Evolutionary conservation across 2,329 filamentous ascomycete species (phyloP).

Genomic region (Diaporthe australafricana): DNA sequence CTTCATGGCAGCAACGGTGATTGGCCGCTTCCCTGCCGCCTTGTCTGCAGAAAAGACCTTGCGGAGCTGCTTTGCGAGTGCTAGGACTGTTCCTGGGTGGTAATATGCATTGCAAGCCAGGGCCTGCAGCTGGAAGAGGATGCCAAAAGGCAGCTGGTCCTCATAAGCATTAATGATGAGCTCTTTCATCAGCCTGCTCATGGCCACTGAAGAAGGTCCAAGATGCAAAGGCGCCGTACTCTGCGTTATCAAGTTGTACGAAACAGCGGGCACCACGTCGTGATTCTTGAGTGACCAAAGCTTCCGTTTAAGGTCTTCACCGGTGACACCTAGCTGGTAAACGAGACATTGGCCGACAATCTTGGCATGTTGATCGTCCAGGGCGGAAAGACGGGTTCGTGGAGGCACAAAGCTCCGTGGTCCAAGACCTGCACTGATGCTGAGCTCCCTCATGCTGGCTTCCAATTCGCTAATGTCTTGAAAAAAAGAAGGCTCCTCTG

Average conservation of each 20-base stretch:
- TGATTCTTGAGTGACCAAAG: slow-evolving; percentile 44
- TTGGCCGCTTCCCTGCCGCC: slow-evolving; percentile 46
- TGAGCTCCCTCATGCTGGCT: slow-evolving; percentile 26
- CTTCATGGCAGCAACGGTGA: slow-evolving; percentile 66
- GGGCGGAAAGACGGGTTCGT: slow-evolving; percentile 44
- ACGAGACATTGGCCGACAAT: slow-evolving; percentile 57
- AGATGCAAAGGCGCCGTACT: background rate
- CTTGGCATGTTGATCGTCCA: slow-evolving; percentile 46
- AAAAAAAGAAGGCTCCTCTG: slow-evolving; percentile 59
- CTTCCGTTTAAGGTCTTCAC: slow-evolving; percentile 44
- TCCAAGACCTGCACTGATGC: slow-evolving; percentile 30
- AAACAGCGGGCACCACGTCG: slow-evolving; percentile 42
- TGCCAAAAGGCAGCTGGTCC: slow-evolving; percentile 58
- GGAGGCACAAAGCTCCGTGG: slow-evolving; percentile 34
- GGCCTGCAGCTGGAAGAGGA: slow-evolving; percentile 72
- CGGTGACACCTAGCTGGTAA: slow-evolving; percentile 52
- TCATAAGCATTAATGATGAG: slow-evolving; percentile 44
- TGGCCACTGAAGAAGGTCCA: slow-evolving; percentile 38
- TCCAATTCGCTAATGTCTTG: background rate
- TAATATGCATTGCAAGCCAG: slow-evolving; percentile 74
- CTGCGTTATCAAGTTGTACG: slow-evolving; percentile 38
- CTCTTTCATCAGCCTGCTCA: slow-evolving; percentile 49
- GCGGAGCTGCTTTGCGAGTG: slow-evolving; percentile 58
- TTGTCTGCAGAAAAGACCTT: slow-evolving; percentile 43
- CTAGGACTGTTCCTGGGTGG: slow-evolving; percentile 62